These are phyloP conservation scores for Triangularia verruculosa DNA, from an alignment of 2,329 filamentous ascomycete species.

Conservation along the genomic window DNA sequence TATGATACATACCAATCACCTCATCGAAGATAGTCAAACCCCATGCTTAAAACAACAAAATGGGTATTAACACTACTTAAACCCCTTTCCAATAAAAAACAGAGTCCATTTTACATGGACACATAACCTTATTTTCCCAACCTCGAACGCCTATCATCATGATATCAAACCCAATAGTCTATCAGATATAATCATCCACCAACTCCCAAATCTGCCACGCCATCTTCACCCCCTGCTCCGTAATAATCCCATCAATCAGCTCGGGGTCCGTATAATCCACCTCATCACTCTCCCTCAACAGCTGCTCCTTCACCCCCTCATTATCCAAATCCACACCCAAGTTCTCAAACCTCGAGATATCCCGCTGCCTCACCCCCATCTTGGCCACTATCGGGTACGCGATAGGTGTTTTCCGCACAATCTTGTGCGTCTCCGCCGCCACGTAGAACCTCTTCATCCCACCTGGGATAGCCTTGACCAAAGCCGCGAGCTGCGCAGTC, in stretches of 20 bases:
- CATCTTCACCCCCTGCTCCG: constrained; percentile 69
- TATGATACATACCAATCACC: too few species aligned
- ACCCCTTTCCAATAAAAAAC: too few species aligned
- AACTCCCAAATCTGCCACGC: constrained; percentile 40
- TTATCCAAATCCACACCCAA: constrained; percentile 34
- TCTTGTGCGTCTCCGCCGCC: constrained; percentile 94
- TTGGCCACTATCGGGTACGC: constrained; percentile 68
- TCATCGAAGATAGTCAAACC: too few species aligned
- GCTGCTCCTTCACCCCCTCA: constrained; percentile 26
- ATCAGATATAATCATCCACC: constrained; percentile 26
- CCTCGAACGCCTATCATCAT: not conserved
- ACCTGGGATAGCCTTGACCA: constrained; percentile 62
- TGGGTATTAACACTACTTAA: too few species aligned
- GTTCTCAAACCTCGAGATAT: constrained; percentile 31
- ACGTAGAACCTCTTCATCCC: constrained; percentile 69
- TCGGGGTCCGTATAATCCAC: constrained; percentile 74
- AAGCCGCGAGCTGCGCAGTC: constrained; percentile 77
- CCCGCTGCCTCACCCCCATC: constrained; percentile 68
- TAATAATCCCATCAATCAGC: constrained; percentile 70
- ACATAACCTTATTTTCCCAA: not conserved
- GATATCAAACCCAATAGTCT: not conserved
- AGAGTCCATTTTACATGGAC: too few species aligned
- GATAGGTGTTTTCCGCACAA: constrained; percentile 81
- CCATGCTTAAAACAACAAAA: too few species aligned
- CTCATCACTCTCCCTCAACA: constrained; percentile 45